Evolutionary conservation across 2,329 filamentous ascomycete species (phyloP).

Genomic region (Mycocentrospora acerina): DNA sequence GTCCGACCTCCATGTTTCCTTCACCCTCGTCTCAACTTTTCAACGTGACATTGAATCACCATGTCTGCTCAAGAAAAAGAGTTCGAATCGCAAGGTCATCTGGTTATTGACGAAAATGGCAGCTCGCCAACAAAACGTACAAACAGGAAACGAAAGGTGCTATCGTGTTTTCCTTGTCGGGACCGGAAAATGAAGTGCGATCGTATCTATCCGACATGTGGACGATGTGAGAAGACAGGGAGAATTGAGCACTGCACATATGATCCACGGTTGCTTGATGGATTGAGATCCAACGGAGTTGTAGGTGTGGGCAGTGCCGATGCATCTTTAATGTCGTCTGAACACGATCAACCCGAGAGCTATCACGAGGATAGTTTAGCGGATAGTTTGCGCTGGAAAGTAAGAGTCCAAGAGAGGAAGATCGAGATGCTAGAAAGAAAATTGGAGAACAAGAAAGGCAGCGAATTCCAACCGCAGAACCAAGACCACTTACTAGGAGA

Average conservation of each 20-base stretch:
- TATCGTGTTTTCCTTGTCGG: constrained; percentile 51
- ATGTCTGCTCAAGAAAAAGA: constrained; percentile 32
- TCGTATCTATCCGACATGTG: constrained; percentile 47
- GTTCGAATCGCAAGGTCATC: constrained; percentile 32
- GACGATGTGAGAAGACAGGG: constrained; percentile 47
- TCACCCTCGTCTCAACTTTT: constrained; percentile 2
- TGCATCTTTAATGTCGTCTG: constrained; percentile 5
- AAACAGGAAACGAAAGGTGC: constrained; percentile 47
- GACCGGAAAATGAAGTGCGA: constrained; percentile 52
- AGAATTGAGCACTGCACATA: constrained; percentile 47
- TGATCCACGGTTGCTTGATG: constrained; percentile 39
- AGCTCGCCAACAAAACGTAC: constrained; percentile 41
- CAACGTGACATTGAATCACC: constrained; percentile 1
- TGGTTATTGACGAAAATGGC: constrained; percentile 28
- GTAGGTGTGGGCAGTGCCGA: constrained; percentile 20
- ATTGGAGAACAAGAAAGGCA: constrained; percentile 23
- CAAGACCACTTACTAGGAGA: constrained; percentile 16
- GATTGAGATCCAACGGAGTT: constrained; percentile 23
- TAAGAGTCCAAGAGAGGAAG: constrained; percentile 33
- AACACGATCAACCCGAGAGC: constrained; percentile 3
- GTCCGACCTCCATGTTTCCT: constrained; percentile 16
- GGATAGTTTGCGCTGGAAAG: constrained; percentile 28
- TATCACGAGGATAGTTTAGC: constrained; percentile 8
- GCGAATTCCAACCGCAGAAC: constrained; percentile 16
- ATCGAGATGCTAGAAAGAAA: constrained; percentile 35